Evolutionary conservation across 257 asterid genomes (phyloP).

Genomic region (Phtheirospermum japonicum): DNA sequence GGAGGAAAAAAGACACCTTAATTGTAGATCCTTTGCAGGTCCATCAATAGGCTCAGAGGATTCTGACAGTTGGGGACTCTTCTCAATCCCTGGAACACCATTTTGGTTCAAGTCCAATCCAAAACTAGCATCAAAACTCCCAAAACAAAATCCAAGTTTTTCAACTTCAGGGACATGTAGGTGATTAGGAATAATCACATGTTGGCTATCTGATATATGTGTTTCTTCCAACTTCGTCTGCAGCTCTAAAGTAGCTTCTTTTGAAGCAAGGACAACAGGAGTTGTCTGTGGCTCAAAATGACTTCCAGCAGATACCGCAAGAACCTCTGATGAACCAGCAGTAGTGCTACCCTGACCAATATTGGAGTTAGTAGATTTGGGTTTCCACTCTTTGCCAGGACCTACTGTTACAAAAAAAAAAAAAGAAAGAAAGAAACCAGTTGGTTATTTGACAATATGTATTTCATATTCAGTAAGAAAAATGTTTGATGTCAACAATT

Average conservation of each 20-base stretch:
- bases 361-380: slow-evolving; percentile 58
- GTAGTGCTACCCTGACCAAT: slow-evolving; percentile 38
- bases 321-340: slow-evolving; percentile 47
- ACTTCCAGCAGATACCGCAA: slow-evolving; percentile 41
- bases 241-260: slow-evolving; percentile 55
- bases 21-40: slow-evolving; percentile 49
- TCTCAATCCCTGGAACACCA: slow-evolving; percentile 40
- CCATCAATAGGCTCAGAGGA: slow-evolving; percentile 58
- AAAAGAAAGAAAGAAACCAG: too few species aligned
- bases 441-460: neutral
- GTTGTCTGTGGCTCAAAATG: slow-evolving; percentile 38
- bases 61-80: slow-evolving; percentile 46
- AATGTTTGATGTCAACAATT: neutral
- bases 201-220: slow-evolving; percentile 58
- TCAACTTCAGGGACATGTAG: slow-evolving; percentile 82
- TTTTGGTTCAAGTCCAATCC: slow-evolving; percentile 47
- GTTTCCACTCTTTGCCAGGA: slow-evolving; percentile 88
- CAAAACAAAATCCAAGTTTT: slow-evolving; percentile 89
- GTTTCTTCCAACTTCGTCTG: slow-evolving; percentile 61
- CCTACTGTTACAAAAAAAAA: slow-evolving; percentile 43
- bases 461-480: slow-evolving; percentile 15
- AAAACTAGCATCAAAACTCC: slow-evolving; percentile 81
- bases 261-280: slow-evolving; percentile 36
- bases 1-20: slow-evolving; percentile 49
- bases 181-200: slow-evolving; percentile 81